Evolutionary conservation across 2,329 filamentous ascomycete species (phyloP), one percentile per base, ranked within the genome.

Genomic region (Huntiella savannae): DNA sequence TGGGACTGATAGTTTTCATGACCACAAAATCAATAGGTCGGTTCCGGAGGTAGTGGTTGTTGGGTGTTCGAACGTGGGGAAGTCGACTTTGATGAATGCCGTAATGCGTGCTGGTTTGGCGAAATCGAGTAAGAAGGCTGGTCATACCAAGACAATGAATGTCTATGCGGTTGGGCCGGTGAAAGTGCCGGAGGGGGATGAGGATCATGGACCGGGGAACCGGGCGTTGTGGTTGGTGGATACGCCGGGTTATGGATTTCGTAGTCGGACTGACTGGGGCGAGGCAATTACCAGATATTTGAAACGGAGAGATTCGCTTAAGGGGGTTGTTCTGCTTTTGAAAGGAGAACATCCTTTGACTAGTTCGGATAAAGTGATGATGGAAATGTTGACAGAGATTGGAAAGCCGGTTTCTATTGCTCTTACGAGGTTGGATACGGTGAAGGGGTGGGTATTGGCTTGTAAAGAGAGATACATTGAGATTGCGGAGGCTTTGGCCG

Each of bases 11-110:
- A 54, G 57, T 39, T 66, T 73, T 51, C 62, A 66, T 45, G 56
- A 70, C 54, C 63, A 75, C 49, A 63, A 62, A 28, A 56, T 63
- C 54, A 75, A 75, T 57, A 64, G 64, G 17, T 62, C 63, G 51
- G 60, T 67, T 3, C 73, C 73, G 39, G 73, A 77, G 52, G 72
- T 93, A 43, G 80, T 83, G 57, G 71, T 93, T 40, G 75, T 92
- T 34, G 85, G 85, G 38, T 85, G 87, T 55, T 86, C 84, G 53
- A 93, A 93, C 57, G 84, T 86, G 37, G 85, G 85, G 56, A 93
- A 93, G 60, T 91, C 83, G 1, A 84, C 83, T 12, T 81, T 92
- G 53, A 78, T 93, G 62, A 93, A 93, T 57, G 80, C 81, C 13
- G 70, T 93, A 33, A 73, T 79, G 2, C 77, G 77, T 33, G 50